Evolutionary conservation across 2,329 filamentous ascomycete species (phyloP).

Genomic region (Microsporum ferrugineum): DNA sequence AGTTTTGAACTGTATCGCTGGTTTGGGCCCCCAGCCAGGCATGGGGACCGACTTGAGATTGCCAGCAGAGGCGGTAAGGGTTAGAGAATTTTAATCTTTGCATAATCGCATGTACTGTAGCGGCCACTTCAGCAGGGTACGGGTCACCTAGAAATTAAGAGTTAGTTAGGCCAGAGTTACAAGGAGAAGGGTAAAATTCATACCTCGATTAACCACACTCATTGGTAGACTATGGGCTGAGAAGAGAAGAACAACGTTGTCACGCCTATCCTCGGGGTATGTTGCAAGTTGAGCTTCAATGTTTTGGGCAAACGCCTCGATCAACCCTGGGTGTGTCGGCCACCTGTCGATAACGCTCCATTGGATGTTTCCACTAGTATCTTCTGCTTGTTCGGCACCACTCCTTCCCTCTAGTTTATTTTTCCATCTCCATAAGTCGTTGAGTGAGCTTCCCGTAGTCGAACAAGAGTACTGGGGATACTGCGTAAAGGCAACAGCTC

Average conservation of each 20-base stretch:
- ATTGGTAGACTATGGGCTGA: slow-evolving; percentile 94
- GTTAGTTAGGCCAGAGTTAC: not conserved
- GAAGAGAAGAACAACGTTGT: slow-evolving; percentile 77
- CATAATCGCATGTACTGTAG: slow-evolving; percentile 96
- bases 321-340: slow-evolving; percentile 80
- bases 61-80: slow-evolving; percentile 90
- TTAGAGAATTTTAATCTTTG: slow-evolving; percentile 76
- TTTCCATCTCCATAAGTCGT: slow-evolving; percentile 96
- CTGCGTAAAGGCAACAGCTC: slow-evolving; percentile 93
- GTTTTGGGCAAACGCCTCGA: slow-evolving; percentile 85
- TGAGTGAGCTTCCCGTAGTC: slow-evolving; percentile 88
- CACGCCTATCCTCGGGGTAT: slow-evolving; percentile 70
- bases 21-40: slow-evolving; percentile 96
- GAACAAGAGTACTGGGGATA: slow-evolving; percentile 98
- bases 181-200: not conserved
- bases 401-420: slow-evolving; percentile 69
- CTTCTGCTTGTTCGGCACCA: slow-evolving; percentile 46
- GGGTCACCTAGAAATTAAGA: slow-evolving; percentile 55
- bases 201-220: slow-evolving; percentile 88
- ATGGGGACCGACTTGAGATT: slow-evolving; percentile 90
- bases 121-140: slow-evolving; percentile 89
- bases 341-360: slow-evolving; percentile 99
- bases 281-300: slow-evolving; percentile 74
- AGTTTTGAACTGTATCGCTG: slow-evolving; percentile 71
- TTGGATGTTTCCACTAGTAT: slow-evolving; percentile 46